phyloP scores from a whole-genome alignment of 345 rosid genomes.

The Murraya koenigii region DNA sequence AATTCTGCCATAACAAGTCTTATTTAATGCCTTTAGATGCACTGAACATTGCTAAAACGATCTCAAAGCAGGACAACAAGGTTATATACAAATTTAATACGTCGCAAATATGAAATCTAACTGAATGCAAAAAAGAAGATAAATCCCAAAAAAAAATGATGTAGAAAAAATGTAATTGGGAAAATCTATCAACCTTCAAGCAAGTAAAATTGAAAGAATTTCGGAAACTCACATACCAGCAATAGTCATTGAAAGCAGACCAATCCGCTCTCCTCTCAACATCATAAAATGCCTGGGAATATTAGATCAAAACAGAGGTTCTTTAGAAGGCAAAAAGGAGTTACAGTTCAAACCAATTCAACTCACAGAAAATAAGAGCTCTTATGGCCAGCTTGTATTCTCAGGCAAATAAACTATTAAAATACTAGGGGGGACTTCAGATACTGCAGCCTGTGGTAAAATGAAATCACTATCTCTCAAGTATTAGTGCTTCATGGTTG shows the following conservation, averaged over 20 bases:
- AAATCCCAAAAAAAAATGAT: neutral
- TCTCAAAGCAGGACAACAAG: neutral
- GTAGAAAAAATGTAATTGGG: neutral
- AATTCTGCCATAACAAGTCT: neutral
- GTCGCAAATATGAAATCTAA: neutral
- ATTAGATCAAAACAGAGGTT: neutral
- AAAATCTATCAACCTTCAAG: neutral
- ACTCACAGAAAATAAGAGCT: neutral
- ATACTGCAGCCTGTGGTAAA: no score
- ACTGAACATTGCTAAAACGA: neutral
- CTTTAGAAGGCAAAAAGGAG: neutral
- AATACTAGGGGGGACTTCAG: no score
- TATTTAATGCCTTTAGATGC: no score
- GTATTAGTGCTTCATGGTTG: no score
- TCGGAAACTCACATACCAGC: slow-evolving; percentile 51
- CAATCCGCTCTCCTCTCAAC: slow-evolving; percentile 75
- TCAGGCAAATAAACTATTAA: neutral
- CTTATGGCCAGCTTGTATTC: neutral
- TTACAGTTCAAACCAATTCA: neutral
- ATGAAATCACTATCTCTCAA: no score
- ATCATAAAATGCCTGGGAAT: slow-evolving; percentile 52
- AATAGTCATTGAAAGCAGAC: slow-evolving; percentile 61
- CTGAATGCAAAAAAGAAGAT: neutral
- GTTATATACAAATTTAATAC: neutral
- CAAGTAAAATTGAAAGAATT: slow-evolving; percentile 8